Evolutionary conservation across 2,329 filamentous ascomycete genomes (phyloP).

Genomic region (Aspergillus transmontanensis): DNA sequence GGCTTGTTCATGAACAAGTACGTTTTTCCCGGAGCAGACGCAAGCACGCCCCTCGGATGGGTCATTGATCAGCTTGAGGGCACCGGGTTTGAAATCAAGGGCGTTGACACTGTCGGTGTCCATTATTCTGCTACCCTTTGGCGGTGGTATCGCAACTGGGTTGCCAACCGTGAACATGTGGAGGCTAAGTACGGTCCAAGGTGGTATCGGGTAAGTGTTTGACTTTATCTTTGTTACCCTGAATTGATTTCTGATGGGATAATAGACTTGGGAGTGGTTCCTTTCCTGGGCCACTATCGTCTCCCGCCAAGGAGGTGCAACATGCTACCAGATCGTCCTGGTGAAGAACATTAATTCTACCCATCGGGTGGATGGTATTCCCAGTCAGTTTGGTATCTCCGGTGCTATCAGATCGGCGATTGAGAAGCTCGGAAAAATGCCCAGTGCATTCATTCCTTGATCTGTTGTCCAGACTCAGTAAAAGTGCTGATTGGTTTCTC

Average conservation of each 20-base stretch:
- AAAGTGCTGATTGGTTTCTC: background rate
- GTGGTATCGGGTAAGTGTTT: conserved; percentile 87
- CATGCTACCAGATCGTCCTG: conserved; percentile 82
- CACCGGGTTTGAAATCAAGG: conserved; percentile 88
- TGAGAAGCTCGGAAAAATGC: background rate
- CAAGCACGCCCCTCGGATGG: conserved; percentile 87
- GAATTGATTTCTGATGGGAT: background rate
- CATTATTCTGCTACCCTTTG: conserved; percentile 97
- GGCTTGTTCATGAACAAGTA: conserved; percentile 99
- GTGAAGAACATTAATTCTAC: conserved; percentile 90
- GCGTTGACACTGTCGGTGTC: conserved; percentile 88
- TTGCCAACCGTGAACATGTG: conserved; percentile 89
- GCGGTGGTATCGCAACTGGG: conserved; percentile 99
- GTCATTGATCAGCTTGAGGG: conserved; percentile 83
- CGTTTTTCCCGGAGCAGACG: conserved; percentile 95
- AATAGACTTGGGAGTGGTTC: conserved; percentile 87
- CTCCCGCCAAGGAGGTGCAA: conserved; percentile 79
- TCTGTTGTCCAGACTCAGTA: background rate
- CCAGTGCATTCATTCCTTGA: background rate
- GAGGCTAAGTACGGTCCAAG: conserved; percentile 90
- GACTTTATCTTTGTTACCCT: background rate
- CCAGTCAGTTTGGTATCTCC: conserved; percentile 62
- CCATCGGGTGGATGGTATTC: conserved; percentile 76
- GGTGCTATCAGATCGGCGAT: background rate
- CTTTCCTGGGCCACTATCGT: conserved; percentile 84